These are phyloP conservation scores for Schwanniomyces vanrijiae DNA, from an alignment of 805 yeast species.

Conservation along the genomic window DNA sequence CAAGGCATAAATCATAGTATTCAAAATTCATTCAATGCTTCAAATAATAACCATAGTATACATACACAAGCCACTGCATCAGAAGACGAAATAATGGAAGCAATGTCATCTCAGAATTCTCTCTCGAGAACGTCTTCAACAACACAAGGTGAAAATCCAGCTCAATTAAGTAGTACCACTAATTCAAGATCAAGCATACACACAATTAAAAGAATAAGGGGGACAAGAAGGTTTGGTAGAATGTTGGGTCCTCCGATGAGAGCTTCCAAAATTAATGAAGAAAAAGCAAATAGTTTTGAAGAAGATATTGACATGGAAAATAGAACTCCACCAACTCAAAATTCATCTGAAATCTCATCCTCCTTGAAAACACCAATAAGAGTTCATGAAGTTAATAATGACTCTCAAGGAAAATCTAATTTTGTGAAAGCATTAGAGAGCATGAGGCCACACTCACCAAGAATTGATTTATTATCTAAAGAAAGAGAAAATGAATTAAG, in stretches of 20 bases:
- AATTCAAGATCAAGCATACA: slow-evolving; percentile 8
- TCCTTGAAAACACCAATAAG: slow-evolving; percentile 1
- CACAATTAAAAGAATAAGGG: slow-evolving; percentile 28
- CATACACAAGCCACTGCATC: slow-evolving; percentile 13
- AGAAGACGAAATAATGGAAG: slow-evolving; percentile 10
- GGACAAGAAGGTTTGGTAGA: slow-evolving; percentile 37
- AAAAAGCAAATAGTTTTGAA: neutral
- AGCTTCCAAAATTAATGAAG: slow-evolving; percentile 24
- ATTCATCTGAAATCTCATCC: slow-evolving; percentile 1
- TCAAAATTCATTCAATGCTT: slow-evolving; percentile 12
- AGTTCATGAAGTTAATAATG: neutral
- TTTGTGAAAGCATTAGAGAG: slow-evolving; percentile 16
- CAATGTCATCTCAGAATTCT: slow-evolving; percentile 11
- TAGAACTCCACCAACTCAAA: slow-evolving; percentile 7
- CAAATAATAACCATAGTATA: slow-evolving; percentile 8
- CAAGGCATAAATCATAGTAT: slow-evolving; percentile 4
- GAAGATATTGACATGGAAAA: neutral
- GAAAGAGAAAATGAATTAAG: slow-evolving; percentile 23
- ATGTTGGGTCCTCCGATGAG: slow-evolving; percentile 53
- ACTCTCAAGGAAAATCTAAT: slow-evolving; percentile 10
- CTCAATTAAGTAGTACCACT: slow-evolving; percentile 3
- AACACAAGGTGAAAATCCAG: slow-evolving; percentile 9
- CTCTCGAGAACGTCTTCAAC: slow-evolving; percentile 14
- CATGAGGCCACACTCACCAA: slow-evolving; percentile 9
- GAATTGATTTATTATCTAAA: slow-evolving; percentile 10